Conservation (phyloP, 73 alveolate genomes). For the Durusdinium trenchii region DNA sequence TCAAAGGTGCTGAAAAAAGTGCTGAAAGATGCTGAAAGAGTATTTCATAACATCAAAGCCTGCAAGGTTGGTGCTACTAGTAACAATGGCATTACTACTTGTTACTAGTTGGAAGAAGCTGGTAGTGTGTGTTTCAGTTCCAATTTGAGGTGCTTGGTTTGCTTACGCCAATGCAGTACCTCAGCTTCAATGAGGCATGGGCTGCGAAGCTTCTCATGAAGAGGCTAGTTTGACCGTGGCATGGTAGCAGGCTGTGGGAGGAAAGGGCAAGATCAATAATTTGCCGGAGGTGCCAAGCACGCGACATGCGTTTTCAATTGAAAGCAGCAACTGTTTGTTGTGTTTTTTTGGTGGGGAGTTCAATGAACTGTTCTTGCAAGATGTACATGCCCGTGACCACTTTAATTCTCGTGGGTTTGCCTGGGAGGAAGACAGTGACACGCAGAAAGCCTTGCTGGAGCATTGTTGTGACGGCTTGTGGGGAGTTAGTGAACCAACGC, state of each 20-base stretch:
- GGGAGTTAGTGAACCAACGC: too few relatives aligned
- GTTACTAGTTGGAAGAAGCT: too few relatives aligned
- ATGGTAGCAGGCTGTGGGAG: constrained; percentile 53
- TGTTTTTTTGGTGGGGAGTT: background rate
- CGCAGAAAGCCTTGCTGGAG: constrained; percentile 86
- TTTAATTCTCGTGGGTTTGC: background rate
- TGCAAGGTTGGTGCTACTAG: too few relatives aligned
- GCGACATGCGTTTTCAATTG: background rate
- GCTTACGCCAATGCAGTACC: constrained; percentile 82
- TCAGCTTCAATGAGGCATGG: constrained; percentile 82
- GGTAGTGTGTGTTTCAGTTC: too few relatives aligned
- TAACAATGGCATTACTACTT: too few relatives aligned
- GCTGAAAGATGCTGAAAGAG: too few relatives aligned
- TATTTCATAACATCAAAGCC: too few relatives aligned
- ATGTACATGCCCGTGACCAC: background rate
- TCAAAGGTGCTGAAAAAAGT: too few relatives aligned
- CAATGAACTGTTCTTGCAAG: background rate
- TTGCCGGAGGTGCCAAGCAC: constrained; percentile 59
- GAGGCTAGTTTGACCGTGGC: background rate
- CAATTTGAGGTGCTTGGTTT: too few relatives aligned
- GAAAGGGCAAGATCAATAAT: constrained; percentile 56
- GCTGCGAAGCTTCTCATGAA: background rate
- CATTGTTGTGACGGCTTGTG: too few relatives aligned
- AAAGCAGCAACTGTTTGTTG: background rate
- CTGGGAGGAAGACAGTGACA: constrained; percentile 86